phyloP scores from a whole-genome alignment of 441 rosid genomes.

The Euphorbia corollata region DNA sequence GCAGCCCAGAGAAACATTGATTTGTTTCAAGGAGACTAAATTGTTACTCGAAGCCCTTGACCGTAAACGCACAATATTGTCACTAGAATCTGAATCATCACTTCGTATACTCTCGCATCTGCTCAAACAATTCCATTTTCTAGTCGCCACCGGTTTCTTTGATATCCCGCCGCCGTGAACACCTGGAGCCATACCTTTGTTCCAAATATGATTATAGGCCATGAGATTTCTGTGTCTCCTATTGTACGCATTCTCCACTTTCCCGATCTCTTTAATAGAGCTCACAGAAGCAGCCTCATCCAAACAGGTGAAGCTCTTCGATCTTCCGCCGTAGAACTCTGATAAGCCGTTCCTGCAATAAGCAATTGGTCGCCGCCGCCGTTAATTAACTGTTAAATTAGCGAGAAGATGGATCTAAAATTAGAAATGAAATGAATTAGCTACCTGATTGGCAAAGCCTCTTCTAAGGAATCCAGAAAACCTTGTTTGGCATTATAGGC shows the following conservation, averaged over 20 bases:
- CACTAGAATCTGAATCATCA: conserved; percentile 29
- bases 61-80: too few species aligned
- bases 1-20: too few species aligned
- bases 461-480: conserved; percentile 49
- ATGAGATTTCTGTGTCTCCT: conserved; percentile 45
- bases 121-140: conserved; percentile 30
- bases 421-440: too few species aligned
- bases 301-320: conserved; percentile 59
- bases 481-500: conserved; percentile 40
- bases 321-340: conserved; percentile 62
- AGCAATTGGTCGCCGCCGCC: too few species aligned
- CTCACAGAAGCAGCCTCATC: conserved; percentile 34
- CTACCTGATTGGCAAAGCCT: conserved; percentile 45
- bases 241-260: conserved; percentile 57
- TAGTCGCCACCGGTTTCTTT: conserved; percentile 25
- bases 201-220: conserved; percentile 28
- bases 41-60: too few species aligned
- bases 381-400: too few species aligned
- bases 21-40: too few species aligned
- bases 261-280: conserved; percentile 51
- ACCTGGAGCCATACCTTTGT: too few species aligned
- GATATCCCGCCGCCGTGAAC: conserved; percentile 34
- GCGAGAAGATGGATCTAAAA: too few species aligned
- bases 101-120: conserved; percentile 46
- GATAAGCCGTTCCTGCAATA: conserved; percentile 49